Percentiles rank a stretch among this genome's conserved stretches.
These are phyloP conservation scores for Immersiporthe knoxdaviesiana DNA, from an alignment of 2,329 filamentous ascomycete species.

Conservation along the genomic window DNA sequence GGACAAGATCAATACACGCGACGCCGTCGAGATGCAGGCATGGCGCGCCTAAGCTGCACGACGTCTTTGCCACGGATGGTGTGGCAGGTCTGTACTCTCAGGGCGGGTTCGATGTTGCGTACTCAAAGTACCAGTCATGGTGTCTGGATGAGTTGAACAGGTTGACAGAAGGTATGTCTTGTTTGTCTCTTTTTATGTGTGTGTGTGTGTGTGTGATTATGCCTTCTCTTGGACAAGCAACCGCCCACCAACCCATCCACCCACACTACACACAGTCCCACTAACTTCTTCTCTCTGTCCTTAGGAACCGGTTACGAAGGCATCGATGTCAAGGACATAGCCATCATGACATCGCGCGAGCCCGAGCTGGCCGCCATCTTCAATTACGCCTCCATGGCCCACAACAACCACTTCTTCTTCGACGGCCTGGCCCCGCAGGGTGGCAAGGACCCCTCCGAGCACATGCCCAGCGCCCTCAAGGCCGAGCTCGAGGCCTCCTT, in stretches of 20 bases:
- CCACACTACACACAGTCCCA: too few species aligned
- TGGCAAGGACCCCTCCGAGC: conserved; percentile 49
- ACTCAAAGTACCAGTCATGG: conserved; percentile 78
- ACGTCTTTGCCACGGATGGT: conserved; percentile 45
- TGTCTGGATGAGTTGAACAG: conserved; percentile 77
- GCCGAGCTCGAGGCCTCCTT: conserved; percentile 70
- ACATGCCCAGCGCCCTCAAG: conserved; percentile 49
- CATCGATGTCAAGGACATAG: conserved; percentile 66
- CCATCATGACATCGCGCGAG: conserved; percentile 77
- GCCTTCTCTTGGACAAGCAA: too few species aligned
- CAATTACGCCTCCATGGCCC: conserved; percentile 95
- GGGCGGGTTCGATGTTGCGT: conserved; percentile 74
- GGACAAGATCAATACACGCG: conserved; percentile 33
- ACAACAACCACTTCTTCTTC: conserved; percentile 91
- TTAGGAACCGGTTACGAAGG: conserved; percentile 67
- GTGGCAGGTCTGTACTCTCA: conserved; percentile 73
- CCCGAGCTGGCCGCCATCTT: conserved; percentile 78
- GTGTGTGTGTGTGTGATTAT: too few species aligned
- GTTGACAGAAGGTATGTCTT: conserved; percentile 67
- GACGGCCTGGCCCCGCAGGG: conserved; percentile 48
- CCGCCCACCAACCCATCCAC: too few species aligned
- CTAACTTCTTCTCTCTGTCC: conserved; percentile 7
- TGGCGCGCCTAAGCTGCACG: conserved; percentile 49
- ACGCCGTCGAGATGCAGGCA: conserved; percentile 38
- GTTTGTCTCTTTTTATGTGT: not conserved